Evolutionary conservation across 2,329 filamentous ascomycete species (phyloP).

Genomic region (Leptographium wingfieldii): DNA sequence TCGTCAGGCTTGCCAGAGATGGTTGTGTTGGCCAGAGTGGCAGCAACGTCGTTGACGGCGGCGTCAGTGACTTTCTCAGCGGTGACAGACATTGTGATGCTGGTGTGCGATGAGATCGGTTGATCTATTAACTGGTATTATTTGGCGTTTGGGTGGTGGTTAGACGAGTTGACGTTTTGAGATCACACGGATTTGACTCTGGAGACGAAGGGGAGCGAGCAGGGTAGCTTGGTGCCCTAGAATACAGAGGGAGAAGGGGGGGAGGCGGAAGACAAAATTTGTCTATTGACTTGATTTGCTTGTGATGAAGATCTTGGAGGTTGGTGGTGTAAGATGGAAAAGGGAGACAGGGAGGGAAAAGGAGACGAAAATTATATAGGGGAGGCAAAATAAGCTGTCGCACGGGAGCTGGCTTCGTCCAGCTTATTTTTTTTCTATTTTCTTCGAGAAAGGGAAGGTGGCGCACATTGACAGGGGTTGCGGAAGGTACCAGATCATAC

Average conservation of each 20-base stretch:
- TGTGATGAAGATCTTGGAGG: slow-evolving; percentile 21
- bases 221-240: slow-evolving; percentile 93
- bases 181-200: slow-evolving; percentile 43
- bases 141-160: slow-evolving; percentile 3
- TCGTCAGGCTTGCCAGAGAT: slow-evolving; percentile 46
- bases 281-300: slow-evolving; percentile 24
- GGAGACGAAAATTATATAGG: slow-evolving; percentile 22
- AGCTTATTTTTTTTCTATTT: slow-evolving; percentile 2
- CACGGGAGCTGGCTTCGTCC: slow-evolving; percentile 1
- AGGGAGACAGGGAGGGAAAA: slow-evolving; percentile 18
- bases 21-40: slow-evolving; percentile 59
- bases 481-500: not conserved
- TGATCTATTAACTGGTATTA: slow-evolving; percentile 12
- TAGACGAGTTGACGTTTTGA: slow-evolving; percentile 23
- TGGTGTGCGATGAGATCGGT: slow-evolving; percentile 22
- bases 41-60: slow-evolving; percentile 64
- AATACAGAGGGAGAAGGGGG: slow-evolving; percentile 26
- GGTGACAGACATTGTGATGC: slow-evolving; percentile 69
- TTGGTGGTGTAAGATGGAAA: slow-evolving; percentile 21
- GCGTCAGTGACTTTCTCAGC: slow-evolving; percentile 54
- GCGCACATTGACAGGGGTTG: slow-evolving; percentile 9
- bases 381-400: slow-evolving; percentile 8
- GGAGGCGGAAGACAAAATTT: slow-evolving; percentile 6
- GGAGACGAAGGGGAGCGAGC: slow-evolving; percentile 53
- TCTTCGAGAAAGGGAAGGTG: slow-evolving; percentile 19